These are phyloP conservation scores for Alnus rubra DNA, from an alignment of 306 rosid genomes.

Conservation along the genomic window DNA sequence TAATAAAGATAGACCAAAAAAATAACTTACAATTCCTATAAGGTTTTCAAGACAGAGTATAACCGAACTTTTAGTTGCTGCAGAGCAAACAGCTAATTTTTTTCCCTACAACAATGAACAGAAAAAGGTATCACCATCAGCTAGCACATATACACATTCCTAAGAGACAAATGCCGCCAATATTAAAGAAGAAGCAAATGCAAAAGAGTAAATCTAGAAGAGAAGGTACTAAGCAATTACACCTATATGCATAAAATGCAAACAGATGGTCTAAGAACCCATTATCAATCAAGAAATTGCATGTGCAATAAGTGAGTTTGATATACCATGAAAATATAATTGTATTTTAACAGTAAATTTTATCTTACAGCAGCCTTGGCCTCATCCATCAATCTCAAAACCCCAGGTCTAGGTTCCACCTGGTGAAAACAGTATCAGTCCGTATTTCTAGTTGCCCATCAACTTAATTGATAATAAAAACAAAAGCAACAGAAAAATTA, in stretches of 20 bases:
- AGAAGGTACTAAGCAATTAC: not conserved
- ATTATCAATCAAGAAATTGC: constrained; percentile 11
- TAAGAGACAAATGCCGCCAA: constrained; percentile 6
- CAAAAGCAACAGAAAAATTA: not conserved
- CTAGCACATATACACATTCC: constrained; percentile 6
- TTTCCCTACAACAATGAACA: constrained; percentile 59
- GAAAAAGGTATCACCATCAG: constrained; percentile 1
- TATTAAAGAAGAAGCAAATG: not conserved
- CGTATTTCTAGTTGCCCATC: constrained; percentile 1
- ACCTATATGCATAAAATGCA: constrained; percentile 10
- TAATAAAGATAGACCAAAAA: not conserved
- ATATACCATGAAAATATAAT: constrained; percentile 15
- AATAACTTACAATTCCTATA: constrained; percentile 67
- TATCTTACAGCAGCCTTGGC: constrained; percentile 85
- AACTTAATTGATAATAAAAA: constrained; percentile 1
- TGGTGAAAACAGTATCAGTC: constrained; percentile 31
- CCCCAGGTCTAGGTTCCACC: constrained; percentile 97
- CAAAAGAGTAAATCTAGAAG: not conserved
- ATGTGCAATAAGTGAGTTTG: constrained; percentile 15
- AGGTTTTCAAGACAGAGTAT: constrained; percentile 86
- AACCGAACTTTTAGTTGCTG: constrained; percentile 97
- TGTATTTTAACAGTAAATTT: constrained; percentile 20
- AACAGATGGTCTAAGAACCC: constrained; percentile 5
- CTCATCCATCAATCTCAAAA: constrained; percentile 90
- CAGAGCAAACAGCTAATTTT: constrained; percentile 90